Base-by-base conservation (phyloP, 2,329 filamentous ascomycete genomes). In the Botrytis squamosa region DNA sequence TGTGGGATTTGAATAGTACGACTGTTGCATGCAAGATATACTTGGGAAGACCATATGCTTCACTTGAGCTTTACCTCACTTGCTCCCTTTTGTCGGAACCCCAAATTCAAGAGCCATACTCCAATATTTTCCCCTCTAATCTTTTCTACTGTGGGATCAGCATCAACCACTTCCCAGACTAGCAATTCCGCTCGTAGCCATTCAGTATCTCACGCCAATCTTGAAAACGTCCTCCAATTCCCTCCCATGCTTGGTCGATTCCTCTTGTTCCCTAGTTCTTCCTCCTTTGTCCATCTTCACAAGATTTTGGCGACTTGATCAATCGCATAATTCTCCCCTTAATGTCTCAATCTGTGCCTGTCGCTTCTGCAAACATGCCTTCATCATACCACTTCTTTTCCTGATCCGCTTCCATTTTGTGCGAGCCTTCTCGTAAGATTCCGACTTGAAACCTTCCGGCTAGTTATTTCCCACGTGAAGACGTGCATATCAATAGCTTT, bases 391-490 rank as follows among this genome's bases (percentile, higher is more conserved):
- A 29, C 12, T 42, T 63, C 44, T 7, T 25, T 20, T 46, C 16
- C 10, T 72, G 46, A 9, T 66, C 46, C 25, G 36, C 44, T 18
- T 69, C 46, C 62, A 74, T 10, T 62, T 12, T 29, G 42, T 38
- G 33, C 73, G 68, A 46, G 68, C 63, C 18, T 40, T 29, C 9
- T 65, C 20, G 25, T 70, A 71, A 5, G 52, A 69, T 12, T 29
- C 60, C 10, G 52, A 10, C 33, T 75, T 57, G 25, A 75, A 76
- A 14, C 44, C 72, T 4, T 33, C 33, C 25, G 71, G 75, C 74
- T 75, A 75, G 0, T 75, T 72, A 60, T 75, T 64, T 44, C 74
- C 42, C 12, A 18, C n/a, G 29, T 77, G 75, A 4, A 76, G 44
- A 16, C 60, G 62, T 40, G 42, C 49, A 42, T 73, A 73, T 29